Conservation (phyloP, 306 rosid species). For the Styphnolobium japonicum region DNA sequence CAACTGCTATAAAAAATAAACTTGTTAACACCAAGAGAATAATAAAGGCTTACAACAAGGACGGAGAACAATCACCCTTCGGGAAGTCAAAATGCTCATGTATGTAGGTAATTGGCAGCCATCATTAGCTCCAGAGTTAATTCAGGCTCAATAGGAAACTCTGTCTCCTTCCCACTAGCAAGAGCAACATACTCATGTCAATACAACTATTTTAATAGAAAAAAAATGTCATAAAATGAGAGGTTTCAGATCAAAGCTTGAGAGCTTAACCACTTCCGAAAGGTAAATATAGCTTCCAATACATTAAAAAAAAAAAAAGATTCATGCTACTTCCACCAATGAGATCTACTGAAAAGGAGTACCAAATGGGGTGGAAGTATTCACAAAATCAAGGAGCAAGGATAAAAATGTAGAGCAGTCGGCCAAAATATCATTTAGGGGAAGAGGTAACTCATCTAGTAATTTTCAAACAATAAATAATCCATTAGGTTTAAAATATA, state of each 20-base stretch:
- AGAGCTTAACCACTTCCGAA: not conserved
- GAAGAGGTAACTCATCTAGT: not conserved
- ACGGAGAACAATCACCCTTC: constrained; percentile 16
- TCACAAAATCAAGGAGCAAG: not conserved
- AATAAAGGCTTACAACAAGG: constrained; percentile 27
- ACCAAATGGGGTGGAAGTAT: not conserved
- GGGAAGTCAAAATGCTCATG: constrained; percentile 41
- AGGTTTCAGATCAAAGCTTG: not conserved
- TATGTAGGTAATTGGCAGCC: constrained; percentile 95
- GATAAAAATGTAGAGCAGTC: not conserved
- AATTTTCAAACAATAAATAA: not conserved
- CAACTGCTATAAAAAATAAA: not conserved
- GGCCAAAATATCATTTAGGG: not conserved
- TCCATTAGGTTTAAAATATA: not conserved
- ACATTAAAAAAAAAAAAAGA: not conserved
- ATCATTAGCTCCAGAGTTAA: constrained; percentile 88
- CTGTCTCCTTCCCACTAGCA: constrained; percentile 83
- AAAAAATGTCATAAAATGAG: not conserved
- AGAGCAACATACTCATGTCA: constrained; percentile 18
- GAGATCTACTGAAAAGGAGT: not conserved
- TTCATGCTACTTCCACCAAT: not conserved
- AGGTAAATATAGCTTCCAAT: not conserved
- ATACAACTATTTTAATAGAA: not conserved
- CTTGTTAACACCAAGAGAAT: not conserved
- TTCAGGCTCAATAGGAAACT: constrained; percentile 90